Evolutionary conservation across 2,329 filamentous ascomycete genomes (phyloP).

Genomic region (Dactylellina parvicollis): DNA sequence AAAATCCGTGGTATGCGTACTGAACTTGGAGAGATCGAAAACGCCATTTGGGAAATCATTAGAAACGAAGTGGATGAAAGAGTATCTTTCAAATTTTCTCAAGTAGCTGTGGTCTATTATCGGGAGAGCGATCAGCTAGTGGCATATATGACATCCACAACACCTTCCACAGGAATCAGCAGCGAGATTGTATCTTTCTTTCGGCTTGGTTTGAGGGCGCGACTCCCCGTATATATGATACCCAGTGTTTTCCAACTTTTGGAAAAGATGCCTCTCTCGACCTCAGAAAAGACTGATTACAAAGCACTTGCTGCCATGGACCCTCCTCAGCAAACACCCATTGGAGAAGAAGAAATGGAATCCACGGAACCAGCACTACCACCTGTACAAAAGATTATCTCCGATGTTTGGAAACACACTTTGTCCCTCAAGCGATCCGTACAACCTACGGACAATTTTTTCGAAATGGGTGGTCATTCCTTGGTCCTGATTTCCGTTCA

Average conservation of each 20-base stretch:
- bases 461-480: slow-evolving; percentile 29
- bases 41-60: slow-evolving; percentile 23
- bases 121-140: slow-evolving; percentile 21
- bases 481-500: slow-evolving; percentile 22
- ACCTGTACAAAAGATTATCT: slow-evolving; percentile 19
- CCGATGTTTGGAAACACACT: slow-evolving; percentile 7
- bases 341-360: not conserved
- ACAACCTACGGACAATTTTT: slow-evolving; percentile 24
- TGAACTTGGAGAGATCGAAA: slow-evolving; percentile 65
- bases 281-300: slow-evolving; percentile 23
- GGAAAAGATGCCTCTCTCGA: slow-evolving; percentile 19
- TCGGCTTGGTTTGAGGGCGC: slow-evolving; percentile 1
- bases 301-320: slow-evolving; percentile 11
- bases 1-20: slow-evolving; percentile 65
- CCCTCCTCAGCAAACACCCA: slow-evolving; percentile 4
- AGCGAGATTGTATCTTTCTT: slow-evolving; percentile 8
- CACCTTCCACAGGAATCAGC: slow-evolving; percentile 1
- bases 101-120: slow-evolving; percentile 27
- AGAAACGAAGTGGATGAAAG: slow-evolving; percentile 9
- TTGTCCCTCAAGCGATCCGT: slow-evolving; percentile 2
- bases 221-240: slow-evolving; percentile 21
- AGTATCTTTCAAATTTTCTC: slow-evolving; percentile 3
- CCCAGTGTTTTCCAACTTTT: slow-evolving; percentile 22
- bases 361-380: slow-evolving; percentile 7
- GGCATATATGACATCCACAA: slow-evolving; percentile 12